Conservation (phyloP, 2,329 filamentous ascomycete species). For the Aaosphaeria arxii region DNA sequence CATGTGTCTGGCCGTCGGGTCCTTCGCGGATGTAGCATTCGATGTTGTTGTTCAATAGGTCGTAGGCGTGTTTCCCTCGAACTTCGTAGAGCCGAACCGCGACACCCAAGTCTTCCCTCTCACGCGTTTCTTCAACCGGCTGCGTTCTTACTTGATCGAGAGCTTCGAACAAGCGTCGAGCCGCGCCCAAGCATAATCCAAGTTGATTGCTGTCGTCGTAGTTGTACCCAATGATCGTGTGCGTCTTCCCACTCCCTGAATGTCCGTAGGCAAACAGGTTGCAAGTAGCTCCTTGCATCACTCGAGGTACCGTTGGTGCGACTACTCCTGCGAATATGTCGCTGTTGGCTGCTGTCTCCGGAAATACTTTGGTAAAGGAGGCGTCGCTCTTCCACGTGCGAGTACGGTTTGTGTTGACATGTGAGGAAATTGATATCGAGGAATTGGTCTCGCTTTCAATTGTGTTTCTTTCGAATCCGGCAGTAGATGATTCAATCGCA, state of each 20-base stretch:
- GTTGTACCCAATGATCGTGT: conserved; percentile 45
- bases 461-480: background rate
- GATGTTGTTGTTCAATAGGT: conserved; percentile 39
- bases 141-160: conserved; percentile 13
- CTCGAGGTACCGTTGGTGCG: conserved; percentile 28
- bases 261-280: conserved; percentile 47
- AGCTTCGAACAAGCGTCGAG: conserved; percentile 22
- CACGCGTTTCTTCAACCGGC: background rate
- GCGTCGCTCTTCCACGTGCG: conserved; percentile 8
- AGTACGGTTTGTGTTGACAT: background rate
- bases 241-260: conserved; percentile 42
- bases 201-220: conserved; percentile 31
- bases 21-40: conserved; percentile 44
- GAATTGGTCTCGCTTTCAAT: background rate
- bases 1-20: conserved; percentile 37
- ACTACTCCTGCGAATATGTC: conserved; percentile 26
- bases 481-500: background rate
- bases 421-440: conserved; percentile 1
- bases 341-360: conserved; percentile 8
- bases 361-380: conserved; percentile 6
- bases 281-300: conserved; percentile 37
- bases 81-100: conserved; percentile 43
- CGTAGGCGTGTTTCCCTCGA: conserved; percentile 42
- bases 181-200: conserved; percentile 39
- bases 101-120: conserved; percentile 25